These are phyloP conservation scores for Phytophthora sojae DNA, from an alignment of 352 stramenopile genomes.

Conservation along the genomic window DNA sequence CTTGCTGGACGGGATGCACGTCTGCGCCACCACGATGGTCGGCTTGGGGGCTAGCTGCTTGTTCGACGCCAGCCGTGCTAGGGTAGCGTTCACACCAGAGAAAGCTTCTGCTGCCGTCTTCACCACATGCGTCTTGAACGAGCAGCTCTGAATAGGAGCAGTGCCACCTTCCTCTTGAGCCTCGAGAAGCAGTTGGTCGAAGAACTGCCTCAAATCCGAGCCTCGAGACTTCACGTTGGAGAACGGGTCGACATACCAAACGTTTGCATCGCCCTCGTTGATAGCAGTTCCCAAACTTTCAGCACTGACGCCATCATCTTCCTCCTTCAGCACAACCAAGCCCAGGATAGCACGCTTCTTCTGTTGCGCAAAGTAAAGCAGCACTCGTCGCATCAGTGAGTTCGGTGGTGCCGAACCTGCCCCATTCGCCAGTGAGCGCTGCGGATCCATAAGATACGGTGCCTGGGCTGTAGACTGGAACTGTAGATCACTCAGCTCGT, in stretches of 20 bases:
- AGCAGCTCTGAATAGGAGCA: conserved; percentile 53
- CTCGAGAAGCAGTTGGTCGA: conserved; percentile 58
- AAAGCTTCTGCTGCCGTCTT: conserved; percentile 85
- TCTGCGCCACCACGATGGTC: conserved; percentile 92
- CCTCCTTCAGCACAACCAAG: conserved; percentile 56
- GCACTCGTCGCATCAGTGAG: conserved; percentile 57
- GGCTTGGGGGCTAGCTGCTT: conserved; percentile 72
- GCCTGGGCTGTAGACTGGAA: conserved; percentile 76
- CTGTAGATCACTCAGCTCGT: conserved; percentile 74
- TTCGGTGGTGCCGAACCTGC: conserved; percentile 5
- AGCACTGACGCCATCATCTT: conserved; percentile 32
- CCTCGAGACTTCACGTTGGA: conserved; percentile 61
- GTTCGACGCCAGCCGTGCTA: conserved; percentile 87
- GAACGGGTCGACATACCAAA: conserved; percentile 80
- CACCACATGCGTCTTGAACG: conserved; percentile 80
- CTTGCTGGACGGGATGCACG: conserved; percentile 63
- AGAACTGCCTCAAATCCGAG: conserved; percentile 61
- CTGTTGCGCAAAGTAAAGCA: conserved; percentile 80
- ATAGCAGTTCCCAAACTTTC: conserved; percentile 9
- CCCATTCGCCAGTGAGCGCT: conserved; percentile 22
- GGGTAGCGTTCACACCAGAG: conserved; percentile 82
- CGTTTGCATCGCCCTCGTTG: conserved; percentile 52
- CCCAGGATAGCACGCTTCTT: conserved; percentile 69
- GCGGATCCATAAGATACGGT: conserved; percentile 64
- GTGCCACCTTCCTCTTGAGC: conserved; percentile 38